Base-by-base conservation (phyloP, 2,329 filamentous ascomycete genomes). In the Aspergillus viridinutans region DNA sequence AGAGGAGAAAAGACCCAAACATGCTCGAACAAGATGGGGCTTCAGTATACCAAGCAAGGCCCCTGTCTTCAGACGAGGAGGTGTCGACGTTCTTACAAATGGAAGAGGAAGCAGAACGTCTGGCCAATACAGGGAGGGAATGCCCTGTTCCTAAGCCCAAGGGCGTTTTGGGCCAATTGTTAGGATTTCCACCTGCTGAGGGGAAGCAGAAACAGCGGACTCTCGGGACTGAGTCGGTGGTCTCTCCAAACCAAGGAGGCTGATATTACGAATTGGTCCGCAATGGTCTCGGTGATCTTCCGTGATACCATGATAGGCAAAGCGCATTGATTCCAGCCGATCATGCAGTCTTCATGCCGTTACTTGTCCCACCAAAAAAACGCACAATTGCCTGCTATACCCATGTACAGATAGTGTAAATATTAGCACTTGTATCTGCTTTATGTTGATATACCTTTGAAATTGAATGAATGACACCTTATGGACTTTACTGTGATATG, bases 131-230 rank as follows among this genome's bases (percentile, higher is more conserved):
- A 49, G 81, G 81, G 69, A 83, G 90, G 67, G 90, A 95, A 71
- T 99, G 94, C 70, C 94, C 94, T 0, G 86, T 99, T 12, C 94
- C 94, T 4, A 97, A 97, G 75, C 93, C 94, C 0, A 82, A 85
- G 32, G 92, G 92, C 2, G 76, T 92, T 35, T 76, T 96, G 49
- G 90, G 90, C 12, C 84, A 89, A 69, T 79, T 93, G 64, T 75
- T 94, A 60, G 90, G 90, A 0, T 89, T 93, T 69, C 82, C 81
- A 64, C 78, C 68, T 65, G 64, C 61, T 50, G 62, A 57, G 20
- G 63, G 58, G 50, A 52, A 61, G 57, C 60, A 61, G 47, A 57
- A 54, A 28, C 56, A 60, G 49, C 54, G 58, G 54, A 47, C 43
- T 47, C 20, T 20, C 21, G 23, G 58, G 45, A 42, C 60, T 54